Percentiles rank a stretch among this genome's conserved stretches.
phyloP scores from a whole-genome alignment of 148 eudicot genomes.

The Gaultheria prostrata region DNA sequence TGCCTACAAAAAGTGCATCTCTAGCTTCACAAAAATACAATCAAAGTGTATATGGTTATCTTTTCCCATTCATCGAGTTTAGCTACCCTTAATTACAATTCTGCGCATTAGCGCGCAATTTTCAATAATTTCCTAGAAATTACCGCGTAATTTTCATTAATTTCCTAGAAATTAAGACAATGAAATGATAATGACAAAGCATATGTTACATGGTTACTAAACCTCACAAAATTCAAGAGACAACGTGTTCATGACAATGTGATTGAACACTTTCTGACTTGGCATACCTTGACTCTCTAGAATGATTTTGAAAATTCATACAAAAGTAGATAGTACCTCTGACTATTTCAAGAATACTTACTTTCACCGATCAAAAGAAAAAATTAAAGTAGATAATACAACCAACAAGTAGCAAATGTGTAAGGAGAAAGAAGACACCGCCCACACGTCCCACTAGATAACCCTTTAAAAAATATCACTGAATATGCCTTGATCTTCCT shows the following conservation, averaged over 20 bases:
- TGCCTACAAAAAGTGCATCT: background rate
- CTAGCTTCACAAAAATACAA: background rate
- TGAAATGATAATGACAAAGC: background rate
- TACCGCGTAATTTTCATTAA: background rate
- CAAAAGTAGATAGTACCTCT: background rate
- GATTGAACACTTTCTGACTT: conserved; percentile 1
- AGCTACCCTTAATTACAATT: background rate
- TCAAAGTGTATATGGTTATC: background rate
- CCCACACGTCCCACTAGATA: background rate
- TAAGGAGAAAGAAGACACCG: background rate
- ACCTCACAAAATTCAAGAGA: background rate
- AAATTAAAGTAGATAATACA: background rate
- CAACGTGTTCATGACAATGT: background rate
- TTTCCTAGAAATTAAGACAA: background rate
- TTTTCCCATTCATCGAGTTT: background rate
- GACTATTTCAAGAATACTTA: no score
- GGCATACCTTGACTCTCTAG: background rate
- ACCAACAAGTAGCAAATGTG: background rate
- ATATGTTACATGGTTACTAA: background rate
- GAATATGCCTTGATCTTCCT: background rate
- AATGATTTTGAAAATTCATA: background rate
- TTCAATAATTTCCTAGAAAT: background rate
- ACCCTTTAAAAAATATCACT: background rate
- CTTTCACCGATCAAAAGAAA: no score
- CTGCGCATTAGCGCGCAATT: background rate